Percentiles rank a stretch among this genome's conserved stretches.
These are phyloP conservation scores for Mitragyna speciosa DNA, from an alignment of 257 asterid genomes.

Conservation along the genomic window DNA sequence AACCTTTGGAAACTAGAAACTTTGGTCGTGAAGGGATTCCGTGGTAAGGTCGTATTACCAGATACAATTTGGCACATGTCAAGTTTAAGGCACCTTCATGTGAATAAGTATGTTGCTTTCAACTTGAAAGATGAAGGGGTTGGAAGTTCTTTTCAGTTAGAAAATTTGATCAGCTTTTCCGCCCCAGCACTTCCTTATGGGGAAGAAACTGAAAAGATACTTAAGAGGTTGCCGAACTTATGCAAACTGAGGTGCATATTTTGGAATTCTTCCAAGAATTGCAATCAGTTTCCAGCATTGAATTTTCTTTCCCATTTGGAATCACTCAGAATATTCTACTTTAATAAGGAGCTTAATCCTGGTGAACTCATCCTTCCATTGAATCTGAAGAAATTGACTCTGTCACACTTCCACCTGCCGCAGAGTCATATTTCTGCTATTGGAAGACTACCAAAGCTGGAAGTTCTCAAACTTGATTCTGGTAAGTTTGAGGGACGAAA, in stretches of 20 bases:
- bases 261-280: background rate
- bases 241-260: slow-evolving; percentile 16
- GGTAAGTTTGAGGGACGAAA: background rate
- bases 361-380: too few relatives aligned
- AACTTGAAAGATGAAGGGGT: background rate
- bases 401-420: too few relatives aligned
- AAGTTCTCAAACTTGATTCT: background rate
- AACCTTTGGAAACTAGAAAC: slow-evolving; percentile 18
- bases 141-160: background rate
- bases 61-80: slow-evolving; percentile 12
- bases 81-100: slow-evolving; percentile 15
- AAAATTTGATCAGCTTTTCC: slow-evolving; percentile 16
- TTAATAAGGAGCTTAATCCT: too few relatives aligned
- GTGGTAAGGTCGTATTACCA: slow-evolving; percentile 3
- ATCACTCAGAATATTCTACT: too few relatives aligned
- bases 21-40: background rate
- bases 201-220: background rate
- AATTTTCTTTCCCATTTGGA: too few relatives aligned
- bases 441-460: slow-evolving; percentile 8
- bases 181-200: background rate
- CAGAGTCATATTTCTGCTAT: background rate
- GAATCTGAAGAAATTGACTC: too few relatives aligned
- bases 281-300: too few relatives aligned
- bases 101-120: background rate
- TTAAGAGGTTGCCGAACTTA: slow-evolving; percentile 7